Percentiles rank a stretch among this genome's conserved stretches.
These are phyloP conservation scores for Pyrenophora tritici-repentis DNA, from an alignment of 2,329 filamentous ascomycete species.

Conservation along the genomic window DNA sequence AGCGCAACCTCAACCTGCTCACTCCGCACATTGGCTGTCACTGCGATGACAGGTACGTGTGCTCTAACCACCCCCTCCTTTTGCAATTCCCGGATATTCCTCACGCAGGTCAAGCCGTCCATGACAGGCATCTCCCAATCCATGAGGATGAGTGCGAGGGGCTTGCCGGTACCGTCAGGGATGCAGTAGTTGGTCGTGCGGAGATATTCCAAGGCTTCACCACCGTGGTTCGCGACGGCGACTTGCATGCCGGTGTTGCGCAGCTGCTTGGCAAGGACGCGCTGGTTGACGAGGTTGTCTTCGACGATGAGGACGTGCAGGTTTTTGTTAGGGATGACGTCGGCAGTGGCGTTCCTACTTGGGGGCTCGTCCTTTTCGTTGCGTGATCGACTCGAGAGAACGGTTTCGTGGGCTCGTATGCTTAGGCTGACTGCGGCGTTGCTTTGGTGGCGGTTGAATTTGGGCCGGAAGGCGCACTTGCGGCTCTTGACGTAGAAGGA, in stretches of 20 bases:
- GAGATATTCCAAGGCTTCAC: conserved; percentile 46
- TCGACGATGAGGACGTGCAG: conserved; percentile 41
- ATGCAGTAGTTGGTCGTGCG: conserved; percentile 30
- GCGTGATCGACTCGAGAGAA: conserved; percentile 12
- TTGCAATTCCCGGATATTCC: conserved; percentile 35
- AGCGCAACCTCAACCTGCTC: conserved; percentile 39
- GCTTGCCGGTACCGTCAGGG: conserved; percentile 10
- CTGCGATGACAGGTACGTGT: conserved; percentile 39
- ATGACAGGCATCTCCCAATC: conserved; percentile 45
- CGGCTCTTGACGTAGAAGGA: conserved; percentile 40
- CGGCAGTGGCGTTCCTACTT: neutral
- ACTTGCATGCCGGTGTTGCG: conserved; percentile 44
- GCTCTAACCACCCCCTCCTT: conserved; percentile 20
- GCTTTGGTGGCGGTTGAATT: conserved; percentile 11
- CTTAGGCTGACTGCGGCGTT: conserved; percentile 11
- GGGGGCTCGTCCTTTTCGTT: conserved; percentile 5
- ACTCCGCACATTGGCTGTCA: conserved; percentile 43
- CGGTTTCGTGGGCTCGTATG: conserved; percentile 16
- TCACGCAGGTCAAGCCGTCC: conserved; percentile 36
- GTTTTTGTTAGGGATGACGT: conserved; percentile 7
- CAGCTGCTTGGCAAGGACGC: conserved; percentile 48
- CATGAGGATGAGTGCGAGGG: conserved; percentile 35
- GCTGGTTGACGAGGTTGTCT: conserved; percentile 51
- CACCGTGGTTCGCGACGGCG: conserved; percentile 46
- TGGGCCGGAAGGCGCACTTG: conserved; percentile 4